Evolutionary conservation across 164 flowering plant species (phyloP), one percentile per base, ranked within the genome.

Genomic region (Buxus sempervirens): DNA sequence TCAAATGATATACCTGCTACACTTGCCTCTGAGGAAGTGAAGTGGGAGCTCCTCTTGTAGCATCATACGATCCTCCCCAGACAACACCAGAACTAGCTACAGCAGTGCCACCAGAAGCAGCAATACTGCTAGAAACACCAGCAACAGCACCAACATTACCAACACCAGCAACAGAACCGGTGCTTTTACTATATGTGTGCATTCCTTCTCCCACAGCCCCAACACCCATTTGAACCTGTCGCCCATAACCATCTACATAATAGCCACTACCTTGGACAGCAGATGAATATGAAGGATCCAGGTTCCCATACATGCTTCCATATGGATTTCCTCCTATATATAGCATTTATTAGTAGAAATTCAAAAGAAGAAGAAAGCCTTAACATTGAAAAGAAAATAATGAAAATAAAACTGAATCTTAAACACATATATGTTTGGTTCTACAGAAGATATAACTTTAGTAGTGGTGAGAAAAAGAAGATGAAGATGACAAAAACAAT

Each of bases 241-340:
- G 72, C 69, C 80, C 77, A 60, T 79, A 83, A 48, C 58, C 70
- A 62, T 86, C 86, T 48, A 63, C 51, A 70, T 72, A 83, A 51
- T 62, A 45, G 12, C 64, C 77, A 67, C 66, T 70, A 32, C 71
- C 75, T 41, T 75, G 84, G 20, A 53, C 25, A 20, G 71, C 53
- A 22, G 72, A 67, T 22, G 82, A 82, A 67, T 81, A 76, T 27
- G 80, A 62, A 70, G 82, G 69, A 71, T 75, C 76, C 24, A 71
- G 72, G 62, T 65, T 72, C 56, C 67, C 65, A 62, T 81, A 80
- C 10, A 73, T 60, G 60, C 74, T 81, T 62, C 67, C 73, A 66
- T 81, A 72, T 3, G 75, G 64, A n/a, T 66, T 72, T 68, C 84
- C 78, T 41, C 78, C 84, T 75, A 53, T n/a, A 73, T 54, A 27